phyloP scores from a whole-genome alignment of 768 basidiomycete genomes.

The Naganishia randhawae region DNA sequence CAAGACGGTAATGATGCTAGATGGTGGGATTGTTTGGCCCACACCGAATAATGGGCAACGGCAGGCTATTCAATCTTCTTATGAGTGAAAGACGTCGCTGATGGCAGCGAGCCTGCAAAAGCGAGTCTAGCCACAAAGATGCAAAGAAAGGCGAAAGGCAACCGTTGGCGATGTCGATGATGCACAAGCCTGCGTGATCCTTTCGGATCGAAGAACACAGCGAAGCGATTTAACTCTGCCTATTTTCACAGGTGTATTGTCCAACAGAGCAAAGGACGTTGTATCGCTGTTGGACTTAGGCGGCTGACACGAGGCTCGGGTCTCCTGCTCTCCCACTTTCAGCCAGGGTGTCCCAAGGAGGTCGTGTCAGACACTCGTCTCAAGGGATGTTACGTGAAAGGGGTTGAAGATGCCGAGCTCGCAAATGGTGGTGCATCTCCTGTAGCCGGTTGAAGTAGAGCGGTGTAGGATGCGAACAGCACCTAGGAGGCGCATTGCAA shows the following conservation, averaged over 20 bases:
- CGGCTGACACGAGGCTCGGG: neutral
- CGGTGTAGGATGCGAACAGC: neutral
- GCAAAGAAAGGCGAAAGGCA: neutral
- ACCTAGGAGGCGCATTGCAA: no score
- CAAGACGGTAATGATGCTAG: no score
- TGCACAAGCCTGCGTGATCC: neutral
- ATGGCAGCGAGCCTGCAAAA: neutral
- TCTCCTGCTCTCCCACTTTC: neutral
- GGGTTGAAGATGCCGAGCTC: neutral
- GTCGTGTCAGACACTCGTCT: conserved; percentile 5
- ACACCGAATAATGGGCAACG: neutral
- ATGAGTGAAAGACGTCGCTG: neutral
- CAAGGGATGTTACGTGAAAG: conserved; percentile 16
- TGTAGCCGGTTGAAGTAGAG: neutral
- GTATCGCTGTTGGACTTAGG: neutral
- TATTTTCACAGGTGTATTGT: neutral
- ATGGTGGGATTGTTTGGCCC: no score
- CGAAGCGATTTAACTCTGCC: neutral
- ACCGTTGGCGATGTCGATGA: neutral
- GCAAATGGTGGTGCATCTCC: neutral
- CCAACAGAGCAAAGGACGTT: neutral
- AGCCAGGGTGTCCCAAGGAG: neutral
- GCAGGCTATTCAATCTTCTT: neutral
- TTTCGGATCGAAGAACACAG: neutral
- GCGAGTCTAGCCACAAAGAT: neutral